Base-by-base conservation (phyloP, 2,329 filamentous ascomycete species). In the Trichoderma koningiopsis region DNA sequence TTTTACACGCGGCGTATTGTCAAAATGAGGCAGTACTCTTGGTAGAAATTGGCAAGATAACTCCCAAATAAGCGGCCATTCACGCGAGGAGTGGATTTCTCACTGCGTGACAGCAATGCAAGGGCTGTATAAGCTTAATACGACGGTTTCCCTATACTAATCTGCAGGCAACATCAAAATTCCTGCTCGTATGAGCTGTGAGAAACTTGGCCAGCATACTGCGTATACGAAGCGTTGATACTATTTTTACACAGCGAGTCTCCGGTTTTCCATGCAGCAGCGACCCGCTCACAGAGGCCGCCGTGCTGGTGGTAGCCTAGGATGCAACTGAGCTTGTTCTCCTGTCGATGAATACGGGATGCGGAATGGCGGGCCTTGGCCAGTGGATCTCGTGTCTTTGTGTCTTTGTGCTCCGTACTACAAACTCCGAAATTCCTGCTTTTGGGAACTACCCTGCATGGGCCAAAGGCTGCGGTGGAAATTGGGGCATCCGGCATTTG, bases 71-170 rank as follows among this genome's bases (percentile, higher is more conserved):
- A 40, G n/a, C 8, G n/a, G 22, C 1, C 14, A 16, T 27, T 49
- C 29, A 49, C 27, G 16, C 11, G 10, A 13, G 2, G 29, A 40
- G 40, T 57, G 19, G 43, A 33, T 22, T 24, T 7, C 31, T 40
- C 29, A 16, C 24, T 63, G 33, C 62, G 22, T 35, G 19, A 33
- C 29, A 27, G 14, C 29, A n/a, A 19, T 16, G 14, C 27, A 11
- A 40, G 64, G 14, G 22, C 22, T 29, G n/a, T 27, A 67, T 58
- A 67, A 59, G 64, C 64, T 67, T 59, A 52, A 52, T 16, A 52
- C 37, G 16, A 27, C 24, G 31, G 35, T 10, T 47, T 16, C 27
- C 16, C 27, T n/a, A 49, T 49, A 35, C 22, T 53, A 33, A 14
- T 22, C 11, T 35, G 13, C 35, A 22, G 40, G 11, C 22, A n/a